phyloP scores from a whole-genome alignment of 2,329 filamentous ascomycete species.

The Fusarium sp. region DNA sequence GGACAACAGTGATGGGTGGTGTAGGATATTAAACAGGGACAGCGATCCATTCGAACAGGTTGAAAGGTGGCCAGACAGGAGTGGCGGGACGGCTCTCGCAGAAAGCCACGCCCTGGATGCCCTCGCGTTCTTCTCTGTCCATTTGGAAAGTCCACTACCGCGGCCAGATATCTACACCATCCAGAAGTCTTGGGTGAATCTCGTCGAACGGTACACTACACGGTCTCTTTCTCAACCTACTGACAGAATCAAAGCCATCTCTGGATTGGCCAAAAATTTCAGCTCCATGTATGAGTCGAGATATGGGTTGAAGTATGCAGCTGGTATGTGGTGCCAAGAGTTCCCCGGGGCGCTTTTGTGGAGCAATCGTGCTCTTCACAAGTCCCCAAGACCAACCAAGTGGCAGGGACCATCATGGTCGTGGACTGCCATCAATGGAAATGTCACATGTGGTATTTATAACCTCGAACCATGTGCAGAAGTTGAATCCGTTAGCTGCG shows the following conservation, averaged over 20 bases:
- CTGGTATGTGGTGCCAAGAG: neutral
- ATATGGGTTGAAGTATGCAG: neutral
- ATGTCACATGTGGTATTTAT: accelerated
- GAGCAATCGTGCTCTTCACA: neutral
- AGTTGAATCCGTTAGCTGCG: accelerated
- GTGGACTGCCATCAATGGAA: neutral
- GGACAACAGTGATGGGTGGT: neutral
- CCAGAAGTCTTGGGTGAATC: too few relatives aligned
- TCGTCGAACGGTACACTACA: too few relatives aligned
- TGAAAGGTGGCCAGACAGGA: neutral
- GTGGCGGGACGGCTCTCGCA: too few relatives aligned
- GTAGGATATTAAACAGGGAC: accelerated
- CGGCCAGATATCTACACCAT: too few relatives aligned
- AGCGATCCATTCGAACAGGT: neutral
- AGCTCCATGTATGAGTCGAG: neutral
- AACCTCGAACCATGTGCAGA: accelerated
- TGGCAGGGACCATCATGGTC: neutral
- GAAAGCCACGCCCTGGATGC: too few relatives aligned
- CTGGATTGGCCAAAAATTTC: neutral
- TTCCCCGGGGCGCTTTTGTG: neutral
- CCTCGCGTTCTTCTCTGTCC: too few relatives aligned
- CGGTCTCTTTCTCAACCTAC: too few relatives aligned
- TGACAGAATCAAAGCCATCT: neutral
- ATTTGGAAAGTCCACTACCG: too few relatives aligned
- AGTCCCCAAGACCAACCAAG: accelerated